Evolutionary conservation across 2,329 filamentous ascomycete genomes (phyloP), one percentile per base, ranked within the genome.

Genomic region (Parastagonospora nodorum): DNA sequence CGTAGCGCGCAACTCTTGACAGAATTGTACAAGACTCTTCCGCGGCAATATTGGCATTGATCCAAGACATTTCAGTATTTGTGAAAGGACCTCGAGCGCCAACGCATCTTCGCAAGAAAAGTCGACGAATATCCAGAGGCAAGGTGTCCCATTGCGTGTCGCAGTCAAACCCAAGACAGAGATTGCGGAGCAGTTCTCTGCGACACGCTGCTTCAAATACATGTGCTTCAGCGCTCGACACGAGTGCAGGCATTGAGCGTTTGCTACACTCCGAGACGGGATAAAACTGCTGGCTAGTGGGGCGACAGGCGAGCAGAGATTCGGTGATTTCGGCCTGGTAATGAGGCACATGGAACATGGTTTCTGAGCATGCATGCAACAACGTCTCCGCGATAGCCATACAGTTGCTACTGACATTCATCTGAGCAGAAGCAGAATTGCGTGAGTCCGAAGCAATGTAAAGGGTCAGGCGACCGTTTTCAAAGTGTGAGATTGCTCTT

Each of bases 81-180:
- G 75, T 73, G n/a, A 80, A 64, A 16, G 66, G 60, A 39, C 71
- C 74, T 8, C 72, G 67, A 27, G 74, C 69, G 6, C 79, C 79
- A 15, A 77, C 62, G 50, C 77, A 81, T 48, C 80, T 74, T 41
- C 71, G 67, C 2, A 83, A 63, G 15, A 83, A 68, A 6, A 78
- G 61, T n/a, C 68, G 65, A 38, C 81, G 73, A 47, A 82, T 75
- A 7, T 75, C 69, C 12, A 73, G 61, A 2, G 80, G 78, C 9
- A 83, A 64, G 19, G 61, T 67, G 32, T 83, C 80, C 81, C 81
- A 84, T 28, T 80, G 72, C 8, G 73, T 74, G 45, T 83, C 80
- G 41, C 73, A 74, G 35, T 82, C 74, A 28, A 80, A 74, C 0
- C 80, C 79, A 19, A 83, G 64, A 42, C 78, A 80, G 4, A 81